Conservation (phyloP, 1,284 basidiomycete species). For the Puccinia coronata region DNA sequence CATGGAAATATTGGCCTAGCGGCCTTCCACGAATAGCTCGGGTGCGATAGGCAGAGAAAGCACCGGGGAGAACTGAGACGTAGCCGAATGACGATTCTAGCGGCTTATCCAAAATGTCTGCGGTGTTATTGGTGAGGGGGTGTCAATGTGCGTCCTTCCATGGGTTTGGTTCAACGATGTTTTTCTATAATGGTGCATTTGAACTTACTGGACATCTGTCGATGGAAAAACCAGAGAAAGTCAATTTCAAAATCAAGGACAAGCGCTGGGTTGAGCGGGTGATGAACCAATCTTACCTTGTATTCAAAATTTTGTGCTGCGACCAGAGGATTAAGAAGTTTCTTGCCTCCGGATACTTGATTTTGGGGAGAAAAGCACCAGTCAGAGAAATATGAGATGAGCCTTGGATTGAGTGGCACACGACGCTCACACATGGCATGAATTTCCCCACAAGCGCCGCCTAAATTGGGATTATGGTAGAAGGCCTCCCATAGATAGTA, state of each 20-base stretch:
- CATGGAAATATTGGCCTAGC: slow-evolving; percentile 96
- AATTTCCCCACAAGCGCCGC: slow-evolving; percentile 76
- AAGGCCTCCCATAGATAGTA: slow-evolving; percentile 94
- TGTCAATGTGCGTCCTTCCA: not conserved
- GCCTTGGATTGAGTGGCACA: too few relatives aligned
- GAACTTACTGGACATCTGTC: slow-evolving; percentile 50
- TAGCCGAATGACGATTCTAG: slow-evolving; percentile 94
- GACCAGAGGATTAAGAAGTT: slow-evolving; percentile 87
- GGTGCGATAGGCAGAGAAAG: slow-evolving; percentile 91
- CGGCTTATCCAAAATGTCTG: slow-evolving; percentile 70
- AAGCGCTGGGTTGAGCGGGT: not conserved
- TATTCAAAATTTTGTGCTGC: slow-evolving; percentile 90
- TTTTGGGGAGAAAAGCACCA: not conserved
- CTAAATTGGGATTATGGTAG: slow-evolving; percentile 74
- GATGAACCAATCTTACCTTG: slow-evolving; percentile 60
- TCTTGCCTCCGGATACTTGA: slow-evolving; percentile 85
- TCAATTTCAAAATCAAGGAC: not conserved
- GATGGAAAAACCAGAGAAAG: too few relatives aligned
- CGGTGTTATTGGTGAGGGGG: too few relatives aligned
- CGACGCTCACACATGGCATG: slow-evolving; percentile 52
- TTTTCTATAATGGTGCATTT: not conserved
- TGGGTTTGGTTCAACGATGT: not conserved
- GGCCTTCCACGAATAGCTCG: slow-evolving; percentile 88
- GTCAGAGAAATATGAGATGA: not conserved
- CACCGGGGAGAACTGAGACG: slow-evolving; percentile 90